Evolutionary conservation across 305 asterid species (phyloP), one percentile per base, ranked within the genome.

Genomic region (Euphrasia arctica): DNA sequence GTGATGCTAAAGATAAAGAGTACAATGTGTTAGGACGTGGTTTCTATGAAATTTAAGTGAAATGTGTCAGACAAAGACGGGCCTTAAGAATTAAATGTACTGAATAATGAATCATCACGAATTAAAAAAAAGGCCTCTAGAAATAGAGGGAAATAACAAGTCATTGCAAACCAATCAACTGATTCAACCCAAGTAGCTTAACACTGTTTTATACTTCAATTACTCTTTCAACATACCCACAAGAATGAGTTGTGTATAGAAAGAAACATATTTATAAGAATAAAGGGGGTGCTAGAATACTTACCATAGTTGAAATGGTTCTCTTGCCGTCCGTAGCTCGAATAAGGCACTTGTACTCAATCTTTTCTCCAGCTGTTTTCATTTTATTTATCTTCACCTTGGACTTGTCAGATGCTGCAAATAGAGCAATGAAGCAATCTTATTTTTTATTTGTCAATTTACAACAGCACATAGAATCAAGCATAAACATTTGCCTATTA

Each of bases 241-340:
- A 39, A 49, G 68, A 72, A 45, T 36, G 48, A 52, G 66, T 50
- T 29, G 52, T 66, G 50, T 49, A 4, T 64, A 25, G 70, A 62
- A 62, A 45, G 32, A 39, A 62, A 70, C 11, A 25, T 43, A 54
- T 54, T 28, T 11, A 67, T 0, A 36, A 57, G 65, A 74, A 29
- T 47, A 1, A 4, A 0, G 41, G 41, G 41, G 41, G 9, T 34
- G 41, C 41, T 4, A 34, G 41, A 34, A 34, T 34, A 15, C 5
- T 86, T 86, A 86, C 98, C 95, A 85, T 58, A 41, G 96, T 85
- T 42, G 98, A 79, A 63, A 91, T 85, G 51, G 76, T 89, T 82
- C 81, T 86, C 73, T 89, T 91, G 60, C 96, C 98, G 63, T 87
- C 95, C 4, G 89, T 91, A 74, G 98, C 98, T 74, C 96, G 87